Base-by-base conservation (phyloP, 768 basidiomycete species). In the Naganishia kalamii region DNA sequence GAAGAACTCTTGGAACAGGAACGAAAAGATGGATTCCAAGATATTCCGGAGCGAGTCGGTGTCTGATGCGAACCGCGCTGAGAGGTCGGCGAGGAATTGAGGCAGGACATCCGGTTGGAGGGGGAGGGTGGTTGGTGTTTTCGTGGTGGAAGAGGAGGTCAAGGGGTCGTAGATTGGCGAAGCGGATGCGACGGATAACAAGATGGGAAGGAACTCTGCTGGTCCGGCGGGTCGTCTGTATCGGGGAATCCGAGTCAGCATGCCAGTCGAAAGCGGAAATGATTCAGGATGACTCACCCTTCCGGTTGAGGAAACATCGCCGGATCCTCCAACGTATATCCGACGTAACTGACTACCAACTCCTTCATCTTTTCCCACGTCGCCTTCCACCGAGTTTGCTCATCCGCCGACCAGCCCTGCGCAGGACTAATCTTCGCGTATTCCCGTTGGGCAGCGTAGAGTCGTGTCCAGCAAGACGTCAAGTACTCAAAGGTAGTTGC, bases 281-380 rank as follows among this genome's bases (percentile, higher is more conserved):
- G 4, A 29, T 11, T 15, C 29, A 35, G 54, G 15, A 35, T 23
- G 7, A 80, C 84, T 65, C 77, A 89, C 92, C 85, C 83, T 60
- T 78, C 62, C 11, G 92, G 93, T 70, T 96, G 90, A 51, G 91
- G 89, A 70, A 99, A 98, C 88, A 97, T 93, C 41, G 86, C 86
- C 1, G 93, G 89, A 66, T 93, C 92, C 78, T 93, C 91, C 11
- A 99, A 80, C 25, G 84, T 88, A 51, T 97, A 82, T 5, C 92
- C 93, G 12, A 87, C 85, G 79, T 96, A 96, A 63, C 88, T 90
- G 69, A 98, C 85, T 54, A 97, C 78, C 17, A 96, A 82, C 63
- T 88, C 84, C n/a, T 88, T 86, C 40, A 89, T 75, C 76, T 86
- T 90, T 46, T 92, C 88, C 23, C 91, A 80, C n/a, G 84, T 77